Base-by-base conservation (phyloP, 768 basidiomycete genomes). In the Cantharellus anzutake region DNA sequence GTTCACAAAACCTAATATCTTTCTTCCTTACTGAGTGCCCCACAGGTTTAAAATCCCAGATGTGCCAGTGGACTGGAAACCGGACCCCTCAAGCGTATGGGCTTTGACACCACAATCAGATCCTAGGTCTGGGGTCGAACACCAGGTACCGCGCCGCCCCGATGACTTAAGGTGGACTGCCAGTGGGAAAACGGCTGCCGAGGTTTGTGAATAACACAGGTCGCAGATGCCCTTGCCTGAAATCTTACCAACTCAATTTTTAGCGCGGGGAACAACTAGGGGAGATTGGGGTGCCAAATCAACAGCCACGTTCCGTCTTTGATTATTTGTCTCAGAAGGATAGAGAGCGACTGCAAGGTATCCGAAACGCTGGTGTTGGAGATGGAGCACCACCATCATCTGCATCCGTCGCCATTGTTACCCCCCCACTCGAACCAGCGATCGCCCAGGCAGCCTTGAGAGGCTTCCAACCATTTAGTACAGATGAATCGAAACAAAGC, bases 311-410 rank as follows among this genome's bases (percentile, higher is more conserved):
- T 5, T 97, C 94, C 0, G 80, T 99, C 14, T 97, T 94, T 68
- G 93, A 98, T 51, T 98, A 82, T 68, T 80, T 98, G 68, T 94
- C 96, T 0, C 80, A 84, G 63, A 93, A 92, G 66, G 90, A 94
- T 66, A 79, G 81, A 60, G 92, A 96, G 61, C 82, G 93, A 3
- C 76, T 99, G 14, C 76, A 82, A 66, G 76, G 75, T 38, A 77
- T 86, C 48, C 53, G 37, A 68, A 77, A 65, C 76, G 4, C 7
- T 7, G 68, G 65, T 57, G n/a, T 53, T 16, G 55, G 63, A 5
- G 5, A 42, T 53, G 14, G 37, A 29, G 57, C 37, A 3, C 34
- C 59, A 2, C 35, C 53, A 4, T 57, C 41, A 16, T 51, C 29
- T 34, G 5, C 57, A 35, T n/a, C 41, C 4, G 20, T 14, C 14